Base-by-base conservation (phyloP, 2,329 filamentous ascomycete species). In the Diaporthe nobilis region DNA sequence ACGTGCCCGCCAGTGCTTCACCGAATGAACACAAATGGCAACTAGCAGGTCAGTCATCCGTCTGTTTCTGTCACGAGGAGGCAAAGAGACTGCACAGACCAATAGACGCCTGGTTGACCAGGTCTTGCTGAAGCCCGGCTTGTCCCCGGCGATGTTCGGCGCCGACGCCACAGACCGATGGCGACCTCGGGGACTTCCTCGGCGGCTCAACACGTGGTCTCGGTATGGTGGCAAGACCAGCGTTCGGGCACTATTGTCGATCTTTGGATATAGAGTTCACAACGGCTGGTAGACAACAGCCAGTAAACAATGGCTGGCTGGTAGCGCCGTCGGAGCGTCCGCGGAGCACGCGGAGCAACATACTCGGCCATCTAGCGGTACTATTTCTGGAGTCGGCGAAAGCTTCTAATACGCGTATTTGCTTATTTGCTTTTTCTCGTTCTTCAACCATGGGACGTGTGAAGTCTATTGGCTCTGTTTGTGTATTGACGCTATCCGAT, bases 401-500 rank as follows among this genome's bases (percentile, higher is more conserved):
- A 53, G 65, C 65, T 55, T 51, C 17, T 55, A 15, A 25, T 20
- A 34, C 65, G 34, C 53, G 28, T 55, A 55, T 39, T 53, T 7
- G 13, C 28, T 68, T 42, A 28, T 39, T 39, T 4, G 13, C 39
- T 68, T 42, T 55, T 53, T 22, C n/a, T 47, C 8, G 12, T 47
- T 47, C 60, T 20, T 6, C 15, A 4, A 4, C 39, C 60, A 65
- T n/a, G 65, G 31, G 0, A 34, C 47, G 15, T n/a, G 4, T 53
- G 22, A 53, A 34, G n/a, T n/a, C 15, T 68, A 53, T 68, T 68
- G 65, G 22, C 10, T 68, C 25, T 53, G 2, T 42, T 1, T 42
- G 4, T 39, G 15, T 20, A 55, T 55, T 55, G 9, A 55, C 65
- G 49, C 65, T 70, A 70, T 55, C 65, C 65, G 65, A 70, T 63